Evolutionary conservation across 1,139 yeast species (phyloP), one percentile per base, ranked within the genome.

Genomic region (Taiozyma sp.): DNA sequence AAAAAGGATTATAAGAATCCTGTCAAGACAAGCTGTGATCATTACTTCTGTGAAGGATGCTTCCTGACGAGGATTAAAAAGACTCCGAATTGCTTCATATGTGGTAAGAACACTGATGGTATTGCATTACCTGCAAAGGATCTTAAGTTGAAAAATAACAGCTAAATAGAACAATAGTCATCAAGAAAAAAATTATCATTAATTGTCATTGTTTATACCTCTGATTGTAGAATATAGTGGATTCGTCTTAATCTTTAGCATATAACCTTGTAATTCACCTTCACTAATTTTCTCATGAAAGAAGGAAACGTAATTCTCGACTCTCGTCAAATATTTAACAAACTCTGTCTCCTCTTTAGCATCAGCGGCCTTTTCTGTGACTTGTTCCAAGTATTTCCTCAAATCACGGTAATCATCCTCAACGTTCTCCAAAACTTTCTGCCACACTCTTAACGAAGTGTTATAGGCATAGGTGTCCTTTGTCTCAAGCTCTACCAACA

Each of bases 41-140:
- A 88, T 64, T 70, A 80, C 46, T 87, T 78, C 62, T 88, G 96
- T 62, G 81, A 81, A 57, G 52, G 56, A 7, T 88, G 96, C 62
- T 87, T 84, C 62, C 64, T 84, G 58, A 64, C 66, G 2, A 67
- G 84, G 48, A 76, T 71, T 57, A 77, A 78, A 56, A 71, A 66
- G 53, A 73, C 71, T 46, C 70, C 76, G 42, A 69, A 66, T 7
- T 87, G 96, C 63, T 70, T 71, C 49, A 74, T 84, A 4, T 87
- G 95, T 63, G 76, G 75, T 14, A 64, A 71, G 45, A 83, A 83
- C 42, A 83, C 88, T 0, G 70, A 78, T 43, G 89, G 90, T 0
- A 73, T 77, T 4, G 74, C 73, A 43, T 59, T 65, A 40, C 79
- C 73, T 3, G 72, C 71, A 51, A 55, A 65, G 56, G 57, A 65